Percentiles rank a stretch among this genome's conserved stretches.
Conservation (phyloP, 305 asterid genomes). For the Andrographis paniculata region DNA sequence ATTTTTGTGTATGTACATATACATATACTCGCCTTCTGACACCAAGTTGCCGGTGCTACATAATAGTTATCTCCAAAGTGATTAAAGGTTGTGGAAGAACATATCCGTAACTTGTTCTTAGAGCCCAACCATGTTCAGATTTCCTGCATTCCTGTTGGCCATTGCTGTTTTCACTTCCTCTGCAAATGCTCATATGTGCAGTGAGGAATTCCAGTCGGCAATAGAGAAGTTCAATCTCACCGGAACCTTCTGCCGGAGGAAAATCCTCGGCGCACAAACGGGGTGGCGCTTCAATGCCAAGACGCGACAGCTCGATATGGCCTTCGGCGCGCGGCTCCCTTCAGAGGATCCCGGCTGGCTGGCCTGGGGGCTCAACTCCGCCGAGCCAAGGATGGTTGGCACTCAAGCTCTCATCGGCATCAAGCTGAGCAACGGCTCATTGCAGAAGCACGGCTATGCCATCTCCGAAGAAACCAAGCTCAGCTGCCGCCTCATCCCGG, state of each 20-base stretch:
- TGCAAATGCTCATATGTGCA: conserved; percentile 25
- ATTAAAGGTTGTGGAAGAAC: too few species aligned
- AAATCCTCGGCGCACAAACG: conserved; percentile 28
- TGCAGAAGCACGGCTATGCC: conserved; percentile 17
- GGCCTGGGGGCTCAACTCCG: conserved; percentile 62
- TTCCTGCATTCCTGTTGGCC: background rate
- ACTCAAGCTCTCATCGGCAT: conserved; percentile 50
- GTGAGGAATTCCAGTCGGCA: conserved; percentile 15
- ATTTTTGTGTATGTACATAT: too few species aligned
- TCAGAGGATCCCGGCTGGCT: conserved; percentile 36
- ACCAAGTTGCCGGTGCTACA: too few species aligned
- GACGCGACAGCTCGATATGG: conserved; percentile 28
- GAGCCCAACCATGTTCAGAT: conserved; percentile 17
- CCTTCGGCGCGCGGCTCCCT: conserved; percentile 30
- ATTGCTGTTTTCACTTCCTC: background rate
- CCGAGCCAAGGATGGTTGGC: conserved; percentile 33
- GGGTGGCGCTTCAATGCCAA: conserved; percentile 28
- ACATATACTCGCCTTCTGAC: too few species aligned
- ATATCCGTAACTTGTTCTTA: conserved; percentile 23
- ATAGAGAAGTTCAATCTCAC: conserved; percentile 5
- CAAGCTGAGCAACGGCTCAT: conserved; percentile 9
- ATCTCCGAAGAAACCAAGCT: conserved; percentile 20
- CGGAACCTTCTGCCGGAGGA: conserved; percentile 20
- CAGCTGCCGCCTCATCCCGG: conserved; percentile 36
- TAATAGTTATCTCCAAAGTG: too few species aligned